phyloP scores from a whole-genome alignment of 768 basidiomycete genomes.

The Cystofilobasidium bisporidii region DNA sequence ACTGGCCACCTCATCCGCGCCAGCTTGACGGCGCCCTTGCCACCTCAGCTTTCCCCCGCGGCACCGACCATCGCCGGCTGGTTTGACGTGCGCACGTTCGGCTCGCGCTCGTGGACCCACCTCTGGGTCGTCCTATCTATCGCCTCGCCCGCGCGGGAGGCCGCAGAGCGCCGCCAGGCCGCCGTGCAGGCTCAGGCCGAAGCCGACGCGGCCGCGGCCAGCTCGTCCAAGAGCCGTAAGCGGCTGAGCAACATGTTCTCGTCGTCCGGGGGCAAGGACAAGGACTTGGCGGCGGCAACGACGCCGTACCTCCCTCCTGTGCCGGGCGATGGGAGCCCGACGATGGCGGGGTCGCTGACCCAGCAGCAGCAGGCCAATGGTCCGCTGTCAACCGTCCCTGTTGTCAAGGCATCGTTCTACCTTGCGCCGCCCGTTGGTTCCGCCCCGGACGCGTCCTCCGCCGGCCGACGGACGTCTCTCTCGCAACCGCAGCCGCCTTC shows the following conservation, averaged over 20 bases:
- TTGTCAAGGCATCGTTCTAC: not conserved
- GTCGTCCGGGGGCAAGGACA: not conserved
- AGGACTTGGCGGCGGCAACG: not conserved
- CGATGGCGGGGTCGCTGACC: not conserved
- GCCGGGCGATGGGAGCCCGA: slow-evolving; percentile 1
- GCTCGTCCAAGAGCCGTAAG: not conserved
- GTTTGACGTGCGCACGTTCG: slow-evolving; percentile 28
- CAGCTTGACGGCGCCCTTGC: not conserved
- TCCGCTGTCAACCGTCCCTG: not conserved
- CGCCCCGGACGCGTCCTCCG: not conserved
- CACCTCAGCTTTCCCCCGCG: not conserved
- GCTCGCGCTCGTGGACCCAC: slow-evolving; percentile 19
- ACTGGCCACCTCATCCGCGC: slow-evolving; percentile 63
- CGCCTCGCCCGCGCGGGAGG: slow-evolving; percentile 3
- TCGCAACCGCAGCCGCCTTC: not conserved
- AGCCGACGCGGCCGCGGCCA: not conserved
- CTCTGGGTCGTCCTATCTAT: slow-evolving; percentile 23
- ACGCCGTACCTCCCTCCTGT: not conserved
- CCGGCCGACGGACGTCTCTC: not conserved
- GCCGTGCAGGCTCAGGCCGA: not conserved
- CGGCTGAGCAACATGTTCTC: not conserved
- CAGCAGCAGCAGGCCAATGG: not conserved
- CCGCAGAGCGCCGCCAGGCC: not conserved
- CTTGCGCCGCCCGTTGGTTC: not conserved
- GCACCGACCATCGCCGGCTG: slow-evolving; percentile 17